Percentiles rank a stretch among this genome's conserved stretches.
These are phyloP conservation scores for Prunus armeniaca DNA, from an alignment of 306 rosid species.

Conservation along the genomic window DNA sequence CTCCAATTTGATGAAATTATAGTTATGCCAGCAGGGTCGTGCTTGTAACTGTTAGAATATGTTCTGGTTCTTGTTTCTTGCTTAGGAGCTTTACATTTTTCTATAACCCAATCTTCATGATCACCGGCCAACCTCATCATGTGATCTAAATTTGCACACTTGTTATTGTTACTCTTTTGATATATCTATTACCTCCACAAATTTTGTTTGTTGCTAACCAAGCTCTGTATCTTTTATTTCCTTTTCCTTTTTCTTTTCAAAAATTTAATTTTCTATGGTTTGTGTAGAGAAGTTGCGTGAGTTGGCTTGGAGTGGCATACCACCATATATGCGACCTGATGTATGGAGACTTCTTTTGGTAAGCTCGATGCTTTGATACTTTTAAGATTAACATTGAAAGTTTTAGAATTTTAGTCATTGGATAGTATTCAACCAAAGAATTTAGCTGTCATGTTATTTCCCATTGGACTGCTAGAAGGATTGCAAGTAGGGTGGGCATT, in stretches of 20 bases:
- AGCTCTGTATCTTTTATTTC: not conserved
- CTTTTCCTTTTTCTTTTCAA: not conserved
- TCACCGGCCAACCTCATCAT: not conserved
- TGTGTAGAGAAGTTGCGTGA: conserved; percentile 85
- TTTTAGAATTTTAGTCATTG: not conserved
- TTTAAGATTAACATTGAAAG: not conserved
- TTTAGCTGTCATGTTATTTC: no score
- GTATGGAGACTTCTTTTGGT: conserved; percentile 96
- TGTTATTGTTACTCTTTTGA: not conserved
- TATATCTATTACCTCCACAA: not conserved
- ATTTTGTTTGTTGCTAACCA: not conserved
- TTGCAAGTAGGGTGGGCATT: not conserved
- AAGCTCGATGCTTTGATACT: conserved; percentile 31
- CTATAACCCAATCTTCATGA: not conserved
- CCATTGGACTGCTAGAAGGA: no score
- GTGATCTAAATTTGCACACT: not conserved
- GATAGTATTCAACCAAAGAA: not conserved
- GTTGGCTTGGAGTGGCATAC: conserved; percentile 93
- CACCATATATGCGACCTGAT: conserved; percentile 83
- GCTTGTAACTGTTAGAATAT: not conserved
- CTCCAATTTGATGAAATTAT: not conserved
- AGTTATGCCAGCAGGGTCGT: not conserved
- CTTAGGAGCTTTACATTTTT: not conserved
- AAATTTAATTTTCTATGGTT: conserved; percentile 8
- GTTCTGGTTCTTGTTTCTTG: not conserved